Evolutionary conservation across 306 rosid species (phyloP).

Genomic region (Lupinus albus): DNA sequence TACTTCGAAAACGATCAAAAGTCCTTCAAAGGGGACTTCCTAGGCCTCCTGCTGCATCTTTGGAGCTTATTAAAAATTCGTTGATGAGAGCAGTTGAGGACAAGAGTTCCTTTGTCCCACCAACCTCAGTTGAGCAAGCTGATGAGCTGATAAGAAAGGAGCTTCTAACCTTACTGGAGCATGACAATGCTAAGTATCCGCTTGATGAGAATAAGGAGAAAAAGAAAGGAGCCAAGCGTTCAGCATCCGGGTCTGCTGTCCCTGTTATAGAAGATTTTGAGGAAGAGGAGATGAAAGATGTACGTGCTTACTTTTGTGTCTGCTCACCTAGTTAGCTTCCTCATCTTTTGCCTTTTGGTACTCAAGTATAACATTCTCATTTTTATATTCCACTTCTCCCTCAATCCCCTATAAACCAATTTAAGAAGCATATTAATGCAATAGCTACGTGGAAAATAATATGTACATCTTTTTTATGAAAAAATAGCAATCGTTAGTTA

Average conservation of each 20-base stretch:
- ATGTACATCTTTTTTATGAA: neutral
- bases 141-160: conserved; percentile 82
- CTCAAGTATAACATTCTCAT: conserved; percentile 9
- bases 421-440: conserved; percentile 10
- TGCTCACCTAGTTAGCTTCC: neutral
- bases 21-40: conserved; percentile 95
- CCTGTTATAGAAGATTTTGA: conserved; percentile 80
- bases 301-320: conserved; percentile 41
- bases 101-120: conserved; percentile 95
- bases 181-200: conserved; percentile 87
- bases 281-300: conserved; percentile 74
- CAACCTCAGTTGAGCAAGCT: conserved; percentile 85
- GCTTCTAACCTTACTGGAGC: conserved; percentile 74
- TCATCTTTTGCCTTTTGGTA: conserved; percentile 19
- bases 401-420: neutral
- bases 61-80: conserved; percentile 77
- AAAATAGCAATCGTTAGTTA: too few relatives aligned
- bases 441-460: neutral
- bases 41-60: conserved; percentile 84
- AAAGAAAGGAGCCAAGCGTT: conserved; percentile 67
- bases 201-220: conserved; percentile 76
- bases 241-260: conserved; percentile 57
- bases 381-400: neutral
- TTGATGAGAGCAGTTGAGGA: conserved; percentile 85
- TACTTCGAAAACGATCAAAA: conserved; percentile 90